phyloP scores from a whole-genome alignment of 2,329 filamentous ascomycete species.

The Xylariomycetidae sp. region DNA sequence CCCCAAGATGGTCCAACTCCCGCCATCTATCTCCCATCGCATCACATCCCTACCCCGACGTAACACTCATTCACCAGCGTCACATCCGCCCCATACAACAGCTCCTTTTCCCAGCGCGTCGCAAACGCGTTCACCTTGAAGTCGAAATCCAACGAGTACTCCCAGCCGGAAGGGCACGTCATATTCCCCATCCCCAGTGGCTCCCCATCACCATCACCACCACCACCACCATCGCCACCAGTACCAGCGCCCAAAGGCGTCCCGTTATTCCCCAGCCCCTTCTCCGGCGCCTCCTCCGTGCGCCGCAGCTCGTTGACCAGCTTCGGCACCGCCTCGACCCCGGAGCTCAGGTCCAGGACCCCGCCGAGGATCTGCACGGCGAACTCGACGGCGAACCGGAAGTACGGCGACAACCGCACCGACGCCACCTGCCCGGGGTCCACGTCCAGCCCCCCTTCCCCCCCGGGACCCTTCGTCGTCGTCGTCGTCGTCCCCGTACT shows the following conservation, averaged over 20 bases:
- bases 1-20: too few relatives aligned
- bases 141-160: constrained; percentile 21
- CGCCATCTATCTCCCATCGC: too few relatives aligned
- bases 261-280: constrained; percentile 10
- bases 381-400: constrained; percentile 34
- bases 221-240: constrained; percentile 6
- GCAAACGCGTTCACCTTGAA: constrained; percentile 24
- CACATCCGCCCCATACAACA: constrained; percentile 20
- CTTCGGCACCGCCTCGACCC: constrained; percentile 31
- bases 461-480: too few relatives aligned
- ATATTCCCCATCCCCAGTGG: too few relatives aligned
- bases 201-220: constrained; percentile 18
- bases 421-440: too few relatives aligned
- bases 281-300: constrained; percentile 19
- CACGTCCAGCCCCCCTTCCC: too few relatives aligned
- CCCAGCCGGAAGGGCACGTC: too few relatives aligned
- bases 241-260: constrained; percentile 1
- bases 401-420: constrained; percentile 28
- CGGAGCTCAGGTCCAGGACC: constrained; percentile 32
- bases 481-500: constrained; percentile 31
- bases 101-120: constrained; percentile 17
- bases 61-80: constrained; percentile 26
- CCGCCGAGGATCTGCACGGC: constrained; percentile 31
- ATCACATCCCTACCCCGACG: too few relatives aligned
- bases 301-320: constrained; percentile 32